Evolutionary conservation across 257 asterid species (phyloP).

Genomic region (Craterostigma plantagineum): DNA sequence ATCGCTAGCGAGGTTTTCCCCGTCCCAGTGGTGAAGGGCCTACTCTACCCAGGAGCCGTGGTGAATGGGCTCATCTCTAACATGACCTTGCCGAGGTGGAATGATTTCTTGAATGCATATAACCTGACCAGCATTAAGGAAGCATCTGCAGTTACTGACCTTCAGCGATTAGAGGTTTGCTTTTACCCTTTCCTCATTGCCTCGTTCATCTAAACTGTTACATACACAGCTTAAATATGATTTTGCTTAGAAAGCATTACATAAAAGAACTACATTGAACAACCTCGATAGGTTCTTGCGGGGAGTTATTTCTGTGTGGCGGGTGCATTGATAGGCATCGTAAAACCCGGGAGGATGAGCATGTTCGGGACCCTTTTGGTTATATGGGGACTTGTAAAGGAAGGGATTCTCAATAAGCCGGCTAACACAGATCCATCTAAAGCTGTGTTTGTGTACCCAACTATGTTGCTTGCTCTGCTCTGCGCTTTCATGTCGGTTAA

Average conservation of each 20-base stretch:
- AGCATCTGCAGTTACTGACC: constrained; percentile 60
- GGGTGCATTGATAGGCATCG: constrained; percentile 60
- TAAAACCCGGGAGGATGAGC: constrained; percentile 95
- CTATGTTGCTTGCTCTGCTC: constrained; percentile 66
- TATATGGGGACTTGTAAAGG: constrained; percentile 92
- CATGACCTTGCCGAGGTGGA: constrained; percentile 65
- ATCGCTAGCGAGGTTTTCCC: constrained; percentile 73
- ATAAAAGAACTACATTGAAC: too few relatives aligned
- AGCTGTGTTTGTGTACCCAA: constrained; percentile 71
- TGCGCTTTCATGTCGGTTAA: constrained; percentile 71
- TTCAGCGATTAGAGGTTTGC: constrained; percentile 93
- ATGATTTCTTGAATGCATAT: constrained; percentile 36
- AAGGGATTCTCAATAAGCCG: constrained; percentile 75
- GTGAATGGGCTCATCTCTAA: constrained; percentile 28
- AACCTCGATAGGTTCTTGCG: constrained; percentile 99
- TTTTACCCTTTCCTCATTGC: constrained; percentile 10
- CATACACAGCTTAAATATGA: too few relatives aligned
- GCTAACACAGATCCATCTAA: constrained; percentile 37
- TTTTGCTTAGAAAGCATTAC: too few relatives aligned
- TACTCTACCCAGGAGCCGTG: constrained; percentile 86
- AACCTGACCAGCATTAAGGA: constrained; percentile 64
- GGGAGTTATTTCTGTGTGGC: constrained; percentile 97
- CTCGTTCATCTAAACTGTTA: background rate
- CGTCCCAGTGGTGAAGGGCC: constrained; percentile 62
- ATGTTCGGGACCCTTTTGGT: constrained; percentile 86